These are phyloP conservation scores for Elsinoe batatas DNA, from an alignment of 2,329 filamentous ascomycete genomes.

Conservation along the genomic window DNA sequence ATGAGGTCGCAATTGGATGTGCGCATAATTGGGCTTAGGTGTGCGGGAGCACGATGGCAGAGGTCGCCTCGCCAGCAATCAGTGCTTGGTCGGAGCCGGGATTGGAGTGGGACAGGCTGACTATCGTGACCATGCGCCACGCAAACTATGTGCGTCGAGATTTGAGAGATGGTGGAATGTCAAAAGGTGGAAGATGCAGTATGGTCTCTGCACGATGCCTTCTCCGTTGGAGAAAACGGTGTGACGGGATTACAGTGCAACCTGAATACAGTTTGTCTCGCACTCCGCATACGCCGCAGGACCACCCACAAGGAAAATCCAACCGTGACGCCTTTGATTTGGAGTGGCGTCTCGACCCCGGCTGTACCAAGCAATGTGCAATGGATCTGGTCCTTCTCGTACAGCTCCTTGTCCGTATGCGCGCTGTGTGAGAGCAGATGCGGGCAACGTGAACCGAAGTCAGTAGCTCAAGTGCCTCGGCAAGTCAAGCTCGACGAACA, in stretches of 20 bases:
- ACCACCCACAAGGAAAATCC: not conserved
- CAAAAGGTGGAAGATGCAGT: not conserved
- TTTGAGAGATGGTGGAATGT: not conserved
- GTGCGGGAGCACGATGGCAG: constrained; percentile 9
- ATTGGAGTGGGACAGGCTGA: not conserved
- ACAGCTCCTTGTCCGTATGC: not conserved
- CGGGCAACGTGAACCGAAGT: constrained; percentile 1
- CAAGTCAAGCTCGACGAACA: not conserved
- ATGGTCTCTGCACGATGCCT: constrained; percentile 1
- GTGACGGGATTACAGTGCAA: not conserved
- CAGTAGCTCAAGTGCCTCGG: constrained; percentile 7
- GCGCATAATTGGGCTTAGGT: constrained; percentile 12
- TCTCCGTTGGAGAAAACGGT: constrained; percentile 12
- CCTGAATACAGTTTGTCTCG: constrained; percentile 1
- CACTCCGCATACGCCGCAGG: constrained; percentile 1
- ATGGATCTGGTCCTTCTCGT: not conserved
- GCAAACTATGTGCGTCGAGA: not conserved
- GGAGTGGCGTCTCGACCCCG: constrained; percentile 9
- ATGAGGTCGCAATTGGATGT: constrained; percentile 14
- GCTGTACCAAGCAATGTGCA: constrained; percentile 8
- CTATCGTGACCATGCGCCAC: not conserved
- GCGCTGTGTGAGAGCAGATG: not conserved
- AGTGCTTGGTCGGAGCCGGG: not conserved
- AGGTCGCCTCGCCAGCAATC: constrained; percentile 4
- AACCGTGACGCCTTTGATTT: constrained; percentile 10